phyloP scores from a whole-genome alignment of 1,284 basidiomycete genomes.

The Termitomyces sp. region DNA sequence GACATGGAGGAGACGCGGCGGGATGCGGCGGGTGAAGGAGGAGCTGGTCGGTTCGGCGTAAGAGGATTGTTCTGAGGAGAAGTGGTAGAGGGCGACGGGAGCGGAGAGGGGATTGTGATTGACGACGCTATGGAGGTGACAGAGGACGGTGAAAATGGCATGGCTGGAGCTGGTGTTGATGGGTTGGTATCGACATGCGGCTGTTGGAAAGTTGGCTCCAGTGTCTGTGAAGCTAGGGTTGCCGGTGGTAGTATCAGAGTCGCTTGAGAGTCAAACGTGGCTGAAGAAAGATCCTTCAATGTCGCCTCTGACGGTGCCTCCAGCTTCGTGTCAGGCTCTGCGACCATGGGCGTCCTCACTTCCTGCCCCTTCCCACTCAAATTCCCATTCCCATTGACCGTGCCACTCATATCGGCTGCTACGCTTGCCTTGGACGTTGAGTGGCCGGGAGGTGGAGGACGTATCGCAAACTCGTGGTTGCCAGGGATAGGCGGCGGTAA shows the following conservation, averaged over 20 bases:
- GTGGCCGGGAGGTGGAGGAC: slow-evolving; percentile 29
- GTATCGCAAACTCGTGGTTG: slow-evolving; percentile 60
- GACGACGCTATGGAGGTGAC: not conserved
- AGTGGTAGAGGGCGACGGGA: not conserved
- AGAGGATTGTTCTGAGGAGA: slow-evolving; percentile 21
- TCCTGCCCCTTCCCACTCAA: not conserved
- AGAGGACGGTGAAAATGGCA: not conserved
- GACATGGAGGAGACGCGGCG: slow-evolving; percentile 45
- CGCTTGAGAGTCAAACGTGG: not conserved
- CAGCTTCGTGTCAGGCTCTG: not conserved
- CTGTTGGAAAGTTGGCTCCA: not conserved
- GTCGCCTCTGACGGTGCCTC: not conserved
- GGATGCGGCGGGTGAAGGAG: slow-evolving; percentile 58
- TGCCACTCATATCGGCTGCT: not conserved
- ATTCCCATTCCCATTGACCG: slow-evolving; percentile 17
- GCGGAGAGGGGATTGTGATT: slow-evolving; percentile 1
- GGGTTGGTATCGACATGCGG: not conserved
- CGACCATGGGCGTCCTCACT: not conserved
- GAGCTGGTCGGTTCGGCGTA: slow-evolving; percentile 59
- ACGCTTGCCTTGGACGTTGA: slow-evolving; percentile 15
- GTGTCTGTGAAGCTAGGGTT: not conserved
- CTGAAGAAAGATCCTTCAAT: not conserved
- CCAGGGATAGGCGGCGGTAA: slow-evolving; percentile 58
- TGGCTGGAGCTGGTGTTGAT: not conserved
- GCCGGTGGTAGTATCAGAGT: not conserved